Evolutionary conservation across 352 stramenopile species (phyloP).

Genomic region (Phytopythium cucurbitacearum): DNA sequence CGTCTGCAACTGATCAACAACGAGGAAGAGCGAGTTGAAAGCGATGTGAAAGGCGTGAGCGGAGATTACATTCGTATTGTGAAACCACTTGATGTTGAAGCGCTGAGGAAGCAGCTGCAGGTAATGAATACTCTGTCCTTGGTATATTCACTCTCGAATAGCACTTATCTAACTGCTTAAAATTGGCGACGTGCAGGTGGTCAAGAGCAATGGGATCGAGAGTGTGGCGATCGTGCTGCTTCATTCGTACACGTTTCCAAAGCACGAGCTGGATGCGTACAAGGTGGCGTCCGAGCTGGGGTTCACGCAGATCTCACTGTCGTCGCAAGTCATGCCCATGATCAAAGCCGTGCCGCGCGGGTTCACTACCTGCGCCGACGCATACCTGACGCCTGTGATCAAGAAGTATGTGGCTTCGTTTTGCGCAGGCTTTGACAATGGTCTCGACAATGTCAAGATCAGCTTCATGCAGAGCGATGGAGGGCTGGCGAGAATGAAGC

Average conservation of each 20-base stretch:
- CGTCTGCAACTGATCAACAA: constrained; percentile 90
- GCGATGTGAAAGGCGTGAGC: constrained; percentile 80
- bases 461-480: constrained; percentile 99
- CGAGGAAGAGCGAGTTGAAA: constrained; percentile 40
- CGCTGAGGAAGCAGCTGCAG: constrained; percentile 83
- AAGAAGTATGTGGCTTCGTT: constrained; percentile 97
- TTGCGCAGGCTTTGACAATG: constrained; percentile 92
- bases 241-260: constrained; percentile 94
- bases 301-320: constrained; percentile 92
- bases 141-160: neutral
- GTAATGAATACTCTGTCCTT: constrained; percentile 5
- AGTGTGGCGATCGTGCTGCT: constrained; percentile 95
- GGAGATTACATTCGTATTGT: constrained; percentile 88
- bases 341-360: constrained; percentile 96
- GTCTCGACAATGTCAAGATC: constrained; percentile 90
- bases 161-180: neutral
- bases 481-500: constrained; percentile 93
- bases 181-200: constrained; percentile 10
- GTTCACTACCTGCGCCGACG: constrained; percentile 96
- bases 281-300: constrained; percentile 89
- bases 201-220: constrained; percentile 85
- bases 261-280: constrained; percentile 91
- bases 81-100: constrained; percentile 73
- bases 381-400: constrained; percentile 98
- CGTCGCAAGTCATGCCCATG: constrained; percentile 96